phyloP scores from a whole-genome alignment of 2,329 filamentous ascomycete species.

The Monosporascus sp. region DNA sequence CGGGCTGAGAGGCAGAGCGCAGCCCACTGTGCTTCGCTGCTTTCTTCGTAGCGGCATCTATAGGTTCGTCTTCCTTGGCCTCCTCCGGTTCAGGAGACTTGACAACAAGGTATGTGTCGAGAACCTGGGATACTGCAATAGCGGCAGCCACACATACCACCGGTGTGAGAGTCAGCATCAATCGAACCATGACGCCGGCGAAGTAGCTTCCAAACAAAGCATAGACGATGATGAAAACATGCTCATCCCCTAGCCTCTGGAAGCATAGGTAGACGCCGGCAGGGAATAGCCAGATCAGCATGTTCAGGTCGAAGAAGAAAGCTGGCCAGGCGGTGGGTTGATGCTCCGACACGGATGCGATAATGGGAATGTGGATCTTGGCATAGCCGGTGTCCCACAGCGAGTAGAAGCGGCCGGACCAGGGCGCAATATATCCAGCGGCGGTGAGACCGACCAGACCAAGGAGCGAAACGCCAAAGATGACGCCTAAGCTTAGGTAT shows the following conservation, averaged over 20 bases:
- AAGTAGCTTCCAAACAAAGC: constrained; percentile 97
- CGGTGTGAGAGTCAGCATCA: constrained; percentile 96
- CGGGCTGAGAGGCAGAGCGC: constrained; percentile 64
- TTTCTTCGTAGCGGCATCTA: constrained; percentile 56
- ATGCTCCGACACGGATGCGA: constrained; percentile 98
- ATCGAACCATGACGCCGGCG: constrained; percentile 96
- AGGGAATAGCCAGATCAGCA: constrained; percentile 98
- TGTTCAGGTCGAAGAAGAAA: constrained; percentile 98
- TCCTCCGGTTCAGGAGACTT: constrained; percentile 54
- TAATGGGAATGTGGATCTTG: constrained; percentile 99
- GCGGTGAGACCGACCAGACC: constrained; percentile 84
- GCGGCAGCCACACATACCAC: constrained; percentile 94
- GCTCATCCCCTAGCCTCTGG: constrained; percentile 87
- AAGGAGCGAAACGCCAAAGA: constrained; percentile 68
- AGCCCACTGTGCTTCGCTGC: constrained; percentile 50
- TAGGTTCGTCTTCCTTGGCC: constrained; percentile 35
- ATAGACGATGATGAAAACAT: constrained; percentile 97
- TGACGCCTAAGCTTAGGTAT: constrained; percentile 65
- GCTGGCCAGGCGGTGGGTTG: constrained; percentile 98
- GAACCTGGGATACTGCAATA: constrained; percentile 77
- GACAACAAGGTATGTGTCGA: constrained; percentile 76
- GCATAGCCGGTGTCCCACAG: constrained; percentile 98
- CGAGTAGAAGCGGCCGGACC: constrained; percentile 98
- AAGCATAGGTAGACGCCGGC: constrained; percentile 98
- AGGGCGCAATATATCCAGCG: constrained; percentile 88